phyloP scores from a whole-genome alignment of 768 basidiomycete species.

The Hypholoma sublateritium region DNA sequence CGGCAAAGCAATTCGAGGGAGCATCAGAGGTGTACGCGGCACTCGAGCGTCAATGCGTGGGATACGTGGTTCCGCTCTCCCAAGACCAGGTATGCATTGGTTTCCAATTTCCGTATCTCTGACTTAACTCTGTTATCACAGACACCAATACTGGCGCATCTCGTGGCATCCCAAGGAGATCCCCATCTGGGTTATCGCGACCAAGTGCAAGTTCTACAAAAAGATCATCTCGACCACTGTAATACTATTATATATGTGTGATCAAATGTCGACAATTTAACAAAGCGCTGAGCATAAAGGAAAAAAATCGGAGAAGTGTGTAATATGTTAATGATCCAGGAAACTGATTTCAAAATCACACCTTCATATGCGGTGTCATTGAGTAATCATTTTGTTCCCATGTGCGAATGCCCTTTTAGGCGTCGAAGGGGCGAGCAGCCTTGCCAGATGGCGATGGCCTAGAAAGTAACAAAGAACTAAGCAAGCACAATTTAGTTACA shows the following conservation, averaged over 20 bases:
- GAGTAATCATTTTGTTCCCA: no score
- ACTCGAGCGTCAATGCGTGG: constrained; percentile 66
- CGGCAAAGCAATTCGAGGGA: constrained; percentile 46
- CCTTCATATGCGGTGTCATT: no score
- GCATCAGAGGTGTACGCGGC: constrained; percentile 70
- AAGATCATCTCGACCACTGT: constrained; percentile 7
- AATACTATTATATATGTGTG: background rate
- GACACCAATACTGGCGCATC: constrained; percentile 10
- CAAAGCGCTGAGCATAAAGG: no score
- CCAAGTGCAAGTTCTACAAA: constrained; percentile 9
- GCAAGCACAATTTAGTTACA: background rate
- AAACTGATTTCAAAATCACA: no score
- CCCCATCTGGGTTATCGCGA: constrained; percentile 11
- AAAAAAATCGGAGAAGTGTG: no score
- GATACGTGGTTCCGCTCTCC: constrained; percentile 30
- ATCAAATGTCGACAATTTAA: no score
- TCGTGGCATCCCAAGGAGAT: constrained; percentile 17
- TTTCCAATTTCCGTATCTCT: background rate
- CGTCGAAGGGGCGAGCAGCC: no score
- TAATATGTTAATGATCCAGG: no score
- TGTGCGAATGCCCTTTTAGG: no score
- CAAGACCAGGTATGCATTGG: constrained; percentile 35
- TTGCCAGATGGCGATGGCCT: background rate
- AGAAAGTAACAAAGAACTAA: background rate
- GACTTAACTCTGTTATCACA: background rate